These are phyloP conservation scores for Chlorophyllum brunneum DNA, from an alignment of 768 basidiomycete species.

Conservation along the genomic window DNA sequence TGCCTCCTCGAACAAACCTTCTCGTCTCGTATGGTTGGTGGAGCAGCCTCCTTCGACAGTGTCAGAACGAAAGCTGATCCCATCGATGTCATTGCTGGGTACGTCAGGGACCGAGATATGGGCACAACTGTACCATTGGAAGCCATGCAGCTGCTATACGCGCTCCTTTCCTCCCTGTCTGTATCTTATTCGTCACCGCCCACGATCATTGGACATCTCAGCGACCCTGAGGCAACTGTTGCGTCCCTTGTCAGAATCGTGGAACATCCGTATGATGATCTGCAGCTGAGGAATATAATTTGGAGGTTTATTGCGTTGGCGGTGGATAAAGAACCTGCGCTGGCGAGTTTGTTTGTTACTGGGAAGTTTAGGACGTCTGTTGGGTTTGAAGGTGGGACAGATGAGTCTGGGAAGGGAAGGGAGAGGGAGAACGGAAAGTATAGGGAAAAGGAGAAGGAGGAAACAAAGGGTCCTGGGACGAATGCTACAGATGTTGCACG, in stretches of 20 bases:
- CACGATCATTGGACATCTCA: conserved; percentile 74
- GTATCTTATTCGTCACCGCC: conserved; percentile 56
- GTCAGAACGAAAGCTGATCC: conserved; percentile 56
- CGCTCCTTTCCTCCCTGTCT: conserved; percentile 64
- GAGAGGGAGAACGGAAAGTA: conserved; percentile 18
- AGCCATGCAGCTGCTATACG: conserved; percentile 62
- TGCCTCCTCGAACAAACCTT: conserved; percentile 76
- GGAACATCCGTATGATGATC: conserved; percentile 78
- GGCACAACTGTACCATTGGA: conserved; percentile 60
- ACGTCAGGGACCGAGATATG: conserved; percentile 61
- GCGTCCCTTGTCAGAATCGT: conserved; percentile 65
- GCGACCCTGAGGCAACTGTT: conserved; percentile 71
- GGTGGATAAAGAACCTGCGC: conserved; percentile 82
- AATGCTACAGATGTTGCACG: conserved; percentile 70
- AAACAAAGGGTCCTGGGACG: conserved; percentile 17
- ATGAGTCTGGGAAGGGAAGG: conserved; percentile 31
- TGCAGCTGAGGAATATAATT: conserved; percentile 63
- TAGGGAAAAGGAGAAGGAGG: conserved; percentile 33
- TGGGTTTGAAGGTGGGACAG: conserved; percentile 30
- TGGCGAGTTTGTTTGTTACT: conserved; percentile 73
- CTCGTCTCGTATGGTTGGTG: conserved; percentile 56
- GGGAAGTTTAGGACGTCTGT: conserved; percentile 60
- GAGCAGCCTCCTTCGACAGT: conserved; percentile 40
- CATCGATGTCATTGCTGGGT: conserved; percentile 68
- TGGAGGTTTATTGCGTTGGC: conserved; percentile 85